Conservation (phyloP, 2,329 filamentous ascomycete species). For the Xylaria sp. region DNA sequence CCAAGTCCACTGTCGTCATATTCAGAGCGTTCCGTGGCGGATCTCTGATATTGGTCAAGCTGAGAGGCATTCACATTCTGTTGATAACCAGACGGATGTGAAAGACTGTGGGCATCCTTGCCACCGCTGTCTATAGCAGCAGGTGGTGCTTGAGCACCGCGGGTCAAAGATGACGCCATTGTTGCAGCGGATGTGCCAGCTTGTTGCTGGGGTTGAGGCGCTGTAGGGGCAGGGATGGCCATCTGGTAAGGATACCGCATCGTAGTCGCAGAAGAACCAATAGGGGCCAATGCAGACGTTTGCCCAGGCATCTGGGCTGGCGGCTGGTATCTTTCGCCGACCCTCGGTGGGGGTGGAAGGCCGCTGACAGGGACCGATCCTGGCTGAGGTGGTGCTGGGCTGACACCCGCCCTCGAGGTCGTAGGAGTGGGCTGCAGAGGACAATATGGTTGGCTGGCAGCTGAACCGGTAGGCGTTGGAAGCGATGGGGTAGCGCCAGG, state of each 20-base stretch:
- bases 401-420: conserved; percentile 26
- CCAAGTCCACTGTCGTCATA: conserved; percentile 26
- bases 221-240: conserved; percentile 44
- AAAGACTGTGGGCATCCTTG: conserved; percentile 23
- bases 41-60: conserved; percentile 43
- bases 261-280: conserved; percentile 29
- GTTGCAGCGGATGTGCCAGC: conserved; percentile 41
- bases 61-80: conserved; percentile 52
- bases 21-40: conserved; percentile 35
- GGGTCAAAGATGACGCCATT: conserved; percentile 30
- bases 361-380: conserved; percentile 44
- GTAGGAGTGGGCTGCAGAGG: conserved; percentile 42
- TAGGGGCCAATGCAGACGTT: conserved; percentile 27
- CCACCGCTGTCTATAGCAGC: conserved; percentile 23
- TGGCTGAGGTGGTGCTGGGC: conserved; percentile 53
- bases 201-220: conserved; percentile 38
- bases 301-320: conserved; percentile 32
- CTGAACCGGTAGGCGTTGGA: conserved; percentile 40
- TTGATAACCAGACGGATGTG: conserved; percentile 52
- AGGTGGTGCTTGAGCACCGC: conserved; percentile 23
- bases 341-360: conserved; percentile 49
- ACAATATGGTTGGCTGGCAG: conserved; percentile 28
- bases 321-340: conserved; percentile 40
- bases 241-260: conserved; percentile 44
- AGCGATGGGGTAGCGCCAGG: conserved; percentile 44